Conservation (phyloP, 2,329 filamentous ascomycete genomes). For the Alternaria rosae region DNA sequence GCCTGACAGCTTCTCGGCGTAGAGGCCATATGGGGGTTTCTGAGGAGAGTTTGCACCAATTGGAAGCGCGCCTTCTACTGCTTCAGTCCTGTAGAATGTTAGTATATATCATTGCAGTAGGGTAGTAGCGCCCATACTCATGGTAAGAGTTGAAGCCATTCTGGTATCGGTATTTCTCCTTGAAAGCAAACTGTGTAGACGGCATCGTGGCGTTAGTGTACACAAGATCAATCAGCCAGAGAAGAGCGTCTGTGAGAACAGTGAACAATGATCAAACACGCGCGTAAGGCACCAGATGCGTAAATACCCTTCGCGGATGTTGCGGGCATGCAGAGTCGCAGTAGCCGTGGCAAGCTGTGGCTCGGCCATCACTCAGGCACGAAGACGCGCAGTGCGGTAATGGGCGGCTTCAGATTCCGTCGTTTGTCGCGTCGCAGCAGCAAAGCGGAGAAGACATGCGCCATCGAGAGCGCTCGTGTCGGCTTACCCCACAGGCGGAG, state of each 20-base stretch:
- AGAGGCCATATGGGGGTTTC: constrained; percentile 78
- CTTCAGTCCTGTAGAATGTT: constrained; percentile 69
- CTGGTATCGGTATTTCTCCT: constrained; percentile 77
- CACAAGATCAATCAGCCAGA: constrained; percentile 29
- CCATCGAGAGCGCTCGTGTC: constrained; percentile 11
- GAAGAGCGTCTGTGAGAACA: constrained; percentile 40
- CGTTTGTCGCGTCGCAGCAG: constrained; percentile 14
- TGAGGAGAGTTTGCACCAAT: constrained; percentile 82
- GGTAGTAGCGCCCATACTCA: constrained; percentile 63
- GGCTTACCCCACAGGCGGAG: constrained; percentile 32
- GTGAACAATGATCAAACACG: constrained; percentile 25
- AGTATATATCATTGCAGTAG: constrained; percentile 7
- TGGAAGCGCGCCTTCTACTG: constrained; percentile 75
- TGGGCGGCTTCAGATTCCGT: constrained; percentile 40
- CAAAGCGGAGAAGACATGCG: constrained; percentile 25
- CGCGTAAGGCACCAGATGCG: not conserved
- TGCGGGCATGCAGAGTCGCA: constrained; percentile 33
- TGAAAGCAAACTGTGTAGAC: constrained; percentile 66
- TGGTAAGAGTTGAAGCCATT: constrained; percentile 80
- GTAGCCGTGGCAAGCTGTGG: constrained; percentile 20
- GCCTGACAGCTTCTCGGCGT: constrained; percentile 74
- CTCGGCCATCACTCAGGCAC: constrained; percentile 26
- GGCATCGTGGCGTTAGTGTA: constrained; percentile 62
- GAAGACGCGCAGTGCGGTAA: constrained; percentile 39
- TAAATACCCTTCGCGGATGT: constrained; percentile 26